Percentiles rank a stretch among this genome's conserved stretches.
Evolutionary conservation across 768 basidiomycete genomes (phyloP).

Genomic region (Boletus fagicola): DNA sequence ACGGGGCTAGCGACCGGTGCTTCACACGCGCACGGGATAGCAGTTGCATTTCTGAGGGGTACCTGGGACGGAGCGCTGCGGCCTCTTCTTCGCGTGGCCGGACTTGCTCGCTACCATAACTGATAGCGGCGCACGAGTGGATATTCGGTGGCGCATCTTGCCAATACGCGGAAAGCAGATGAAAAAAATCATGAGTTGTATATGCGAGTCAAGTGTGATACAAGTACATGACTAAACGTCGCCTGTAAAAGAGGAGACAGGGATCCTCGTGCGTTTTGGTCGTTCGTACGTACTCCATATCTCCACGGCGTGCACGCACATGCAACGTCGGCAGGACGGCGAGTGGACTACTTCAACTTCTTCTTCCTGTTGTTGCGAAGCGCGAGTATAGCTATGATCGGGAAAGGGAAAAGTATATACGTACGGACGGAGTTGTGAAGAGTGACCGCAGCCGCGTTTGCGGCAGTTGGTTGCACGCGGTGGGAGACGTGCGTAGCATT

Average conservation of each 20-base stretch:
- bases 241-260: neutral
- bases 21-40: neutral
- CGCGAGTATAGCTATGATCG: neutral
- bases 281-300: constrained; percentile 14
- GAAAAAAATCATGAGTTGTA: constrained; percentile 15
- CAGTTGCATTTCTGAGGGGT: neutral
- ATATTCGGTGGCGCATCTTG: neutral
- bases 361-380: constrained; percentile 63
- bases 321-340: neutral
- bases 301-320: constrained; percentile 7
- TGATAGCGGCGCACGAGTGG: too few relatives aligned
- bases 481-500: constrained; percentile 99
- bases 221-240: constrained; percentile 19
- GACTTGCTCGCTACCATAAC: neutral
- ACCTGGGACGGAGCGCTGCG: neutral
- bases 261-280: constrained; percentile 2
- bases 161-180: neutral
- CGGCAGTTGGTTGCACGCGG: constrained; percentile 99
- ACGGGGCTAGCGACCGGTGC: neutral
- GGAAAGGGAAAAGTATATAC: constrained; percentile 31
- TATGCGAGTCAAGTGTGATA: constrained; percentile 15
- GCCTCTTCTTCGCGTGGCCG: neutral
- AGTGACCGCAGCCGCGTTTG: constrained; percentile 90
- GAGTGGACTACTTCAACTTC: constrained; percentile 80
- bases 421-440: constrained; percentile 87